Conservation (phyloP, 2,329 filamentous ascomycete species). For the Botrytis byssoidea region DNA sequence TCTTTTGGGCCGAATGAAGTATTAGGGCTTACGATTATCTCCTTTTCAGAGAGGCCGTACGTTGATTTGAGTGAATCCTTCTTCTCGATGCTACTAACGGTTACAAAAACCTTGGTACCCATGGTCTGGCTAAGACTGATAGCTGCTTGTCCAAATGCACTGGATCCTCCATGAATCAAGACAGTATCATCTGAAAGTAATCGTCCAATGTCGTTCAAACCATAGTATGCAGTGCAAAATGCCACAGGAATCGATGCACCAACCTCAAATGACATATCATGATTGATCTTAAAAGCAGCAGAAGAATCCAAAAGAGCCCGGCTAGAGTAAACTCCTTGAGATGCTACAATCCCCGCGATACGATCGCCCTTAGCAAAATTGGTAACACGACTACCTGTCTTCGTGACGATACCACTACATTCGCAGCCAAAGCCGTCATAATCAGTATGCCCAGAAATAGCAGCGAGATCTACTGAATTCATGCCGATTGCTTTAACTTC, state of each 20-base stretch:
- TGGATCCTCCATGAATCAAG: conserved; percentile 41
- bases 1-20: conserved; percentile 40
- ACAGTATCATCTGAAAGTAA: conserved; percentile 35
- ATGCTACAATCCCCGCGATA: conserved; percentile 33
- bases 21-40: conserved; percentile 43
- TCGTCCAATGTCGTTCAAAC: conserved; percentile 32
- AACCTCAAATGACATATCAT: conserved; percentile 29
- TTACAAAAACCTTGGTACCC: conserved; percentile 36
- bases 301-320: conserved; percentile 29
- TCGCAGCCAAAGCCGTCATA: conserved; percentile 40
- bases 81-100: conserved; percentile 29
- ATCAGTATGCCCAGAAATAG: conserved; percentile 39
- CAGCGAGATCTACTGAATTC: conserved; percentile 37
- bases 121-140: conserved; percentile 37
- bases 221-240: conserved; percentile 35
- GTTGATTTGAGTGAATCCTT: conserved; percentile 29
- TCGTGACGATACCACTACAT: conserved; percentile 40
- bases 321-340: conserved; percentile 32
- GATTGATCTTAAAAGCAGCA: conserved; percentile 27
- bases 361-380: conserved; percentile 37
- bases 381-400: conserved; percentile 34
- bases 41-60: conserved; percentile 40
- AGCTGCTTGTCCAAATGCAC: conserved; percentile 40
- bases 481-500: conserved; percentile 38
- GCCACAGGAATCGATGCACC: conserved; percentile 33